Base-by-base conservation (phyloP, 148 eudicot species). In the Rhododendron simsii region DNA sequence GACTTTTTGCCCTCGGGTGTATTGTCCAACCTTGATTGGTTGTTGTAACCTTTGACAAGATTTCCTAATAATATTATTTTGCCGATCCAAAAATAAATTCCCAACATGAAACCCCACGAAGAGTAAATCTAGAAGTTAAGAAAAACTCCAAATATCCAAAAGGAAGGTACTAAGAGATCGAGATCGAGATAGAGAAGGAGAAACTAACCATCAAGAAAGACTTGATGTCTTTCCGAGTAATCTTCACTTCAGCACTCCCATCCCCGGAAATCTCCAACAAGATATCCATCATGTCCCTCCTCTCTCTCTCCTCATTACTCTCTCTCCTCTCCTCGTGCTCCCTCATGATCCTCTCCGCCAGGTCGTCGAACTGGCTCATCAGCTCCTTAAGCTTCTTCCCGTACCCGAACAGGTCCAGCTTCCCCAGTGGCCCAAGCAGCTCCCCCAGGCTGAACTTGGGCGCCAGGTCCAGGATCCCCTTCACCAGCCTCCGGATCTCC, bases 231-330 rank as follows among this genome's bases (percentile, higher is more conserved):
- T 71, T 51, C 79, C 87, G 84, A 39, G 89, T 88, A 30, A 88
- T 86, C 85, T 78, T 89, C 67, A 88, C 86, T 51, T 85, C 88
- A 45, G 87, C 85, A 51, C 39, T 84, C 21, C 89, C 88, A 28
- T 91, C 89, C 37, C 63, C 57, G 14, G 78, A 51, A 45, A 85
- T 88, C 63, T 88, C 79, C 63, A 91, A 65, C 33, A 91, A 53
- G 74, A 85, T 88, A 51, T 91, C 90, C 84, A 89, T 87, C 85
- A 89, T 55, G 87, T 91, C 90, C 78, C 35, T 35, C 44, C 78
- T 73, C 78, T 33, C 78, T 73, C 77, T 73, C 78, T 73, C 39
- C 78, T 14, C 78, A 1, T 65, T 61, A 61, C 69, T 73, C 44
- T 73, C 78, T 73, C 78, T 73, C 78, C 44, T 73, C 78, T 73